Percentiles rank a stretch among this genome's conserved stretches.
These are phyloP conservation scores for Immersiporthe knoxdaviesiana DNA, from an alignment of 2,329 filamentous ascomycete species.

Conservation along the genomic window DNA sequence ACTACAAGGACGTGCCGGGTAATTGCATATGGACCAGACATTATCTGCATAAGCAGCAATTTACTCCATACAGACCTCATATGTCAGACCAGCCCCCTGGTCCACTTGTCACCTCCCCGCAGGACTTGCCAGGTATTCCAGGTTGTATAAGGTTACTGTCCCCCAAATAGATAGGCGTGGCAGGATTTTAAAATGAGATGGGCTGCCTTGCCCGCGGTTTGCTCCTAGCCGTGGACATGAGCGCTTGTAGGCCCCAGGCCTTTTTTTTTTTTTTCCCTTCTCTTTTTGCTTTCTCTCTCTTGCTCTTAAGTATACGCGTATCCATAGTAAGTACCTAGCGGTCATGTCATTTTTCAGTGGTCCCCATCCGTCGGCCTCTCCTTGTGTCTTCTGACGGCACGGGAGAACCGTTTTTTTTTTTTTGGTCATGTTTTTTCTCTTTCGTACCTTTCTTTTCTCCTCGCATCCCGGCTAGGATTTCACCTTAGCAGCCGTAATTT, in stretches of 20 bases:
- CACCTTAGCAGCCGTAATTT: not conserved
- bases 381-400: not conserved
- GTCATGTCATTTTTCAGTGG: not conserved
- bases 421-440: not conserved
- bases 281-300: not conserved
- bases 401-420: not conserved
- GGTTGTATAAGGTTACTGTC: conserved; percentile 3
- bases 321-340: too few relatives aligned
- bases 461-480: not conserved
- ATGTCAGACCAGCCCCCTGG: not conserved
- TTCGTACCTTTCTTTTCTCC: not conserved
- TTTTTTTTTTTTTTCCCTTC: too few relatives aligned
- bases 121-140: not conserved
- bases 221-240: not conserved
- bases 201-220: conserved; percentile 1
- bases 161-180: conserved; percentile 19
- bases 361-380: not conserved
- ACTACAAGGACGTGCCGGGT: not conserved
- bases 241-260: not conserved
- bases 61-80: not conserved
- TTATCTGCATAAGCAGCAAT: conserved; percentile 15
- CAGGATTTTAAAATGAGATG: conserved; percentile 21
- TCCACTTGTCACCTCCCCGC: not conserved
- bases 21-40: conserved; percentile 4
- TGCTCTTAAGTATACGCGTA: not conserved